Evolutionary conservation across 108 stramenopile species (phyloP).

Genomic region (Cyclotella kingstonii): DNA sequence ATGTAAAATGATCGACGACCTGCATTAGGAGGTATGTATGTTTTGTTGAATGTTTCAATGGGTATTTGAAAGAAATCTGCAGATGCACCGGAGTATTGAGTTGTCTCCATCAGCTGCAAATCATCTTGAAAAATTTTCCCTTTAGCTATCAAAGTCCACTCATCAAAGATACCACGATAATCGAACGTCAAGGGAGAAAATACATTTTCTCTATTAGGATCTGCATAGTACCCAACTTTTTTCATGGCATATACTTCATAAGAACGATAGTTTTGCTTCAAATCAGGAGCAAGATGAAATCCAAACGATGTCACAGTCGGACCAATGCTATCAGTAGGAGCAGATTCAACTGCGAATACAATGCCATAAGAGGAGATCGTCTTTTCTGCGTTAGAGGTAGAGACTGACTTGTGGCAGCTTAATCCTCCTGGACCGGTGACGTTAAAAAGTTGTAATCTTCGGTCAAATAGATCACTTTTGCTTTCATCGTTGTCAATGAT

Average conservation of each 20-base stretch:
- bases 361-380: slow-evolving; percentile 1
- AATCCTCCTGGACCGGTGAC: too few relatives aligned
- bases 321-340: slow-evolving; percentile 2
- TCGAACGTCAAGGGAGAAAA: slow-evolving; percentile 3
- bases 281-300: slow-evolving; percentile 10
- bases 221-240: slow-evolving; percentile 17
- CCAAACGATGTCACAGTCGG: slow-evolving; percentile 21
- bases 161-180: slow-evolving; percentile 17
- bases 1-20: slow-evolving; percentile 32
- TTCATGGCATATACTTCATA: slow-evolving; percentile 33
- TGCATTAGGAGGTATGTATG: slow-evolving; percentile 14
- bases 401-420: slow-evolving; percentile 4
- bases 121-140: slow-evolving; percentile 4
- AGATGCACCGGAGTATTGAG: background rate
- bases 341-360: slow-evolving; percentile 7
- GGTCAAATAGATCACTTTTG: too few relatives aligned
- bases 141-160: slow-evolving; percentile 6
- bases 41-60: background rate
- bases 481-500: background rate
- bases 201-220: slow-evolving; percentile 3
- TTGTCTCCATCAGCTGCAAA: slow-evolving; percentile 1
- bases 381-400: background rate
- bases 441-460: background rate
- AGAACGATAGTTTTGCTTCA: background rate
- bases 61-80: slow-evolving; percentile 16